Base-by-base conservation (phyloP, 768 basidiomycete genomes). In the Coprinellus aureogranulatus region DNA sequence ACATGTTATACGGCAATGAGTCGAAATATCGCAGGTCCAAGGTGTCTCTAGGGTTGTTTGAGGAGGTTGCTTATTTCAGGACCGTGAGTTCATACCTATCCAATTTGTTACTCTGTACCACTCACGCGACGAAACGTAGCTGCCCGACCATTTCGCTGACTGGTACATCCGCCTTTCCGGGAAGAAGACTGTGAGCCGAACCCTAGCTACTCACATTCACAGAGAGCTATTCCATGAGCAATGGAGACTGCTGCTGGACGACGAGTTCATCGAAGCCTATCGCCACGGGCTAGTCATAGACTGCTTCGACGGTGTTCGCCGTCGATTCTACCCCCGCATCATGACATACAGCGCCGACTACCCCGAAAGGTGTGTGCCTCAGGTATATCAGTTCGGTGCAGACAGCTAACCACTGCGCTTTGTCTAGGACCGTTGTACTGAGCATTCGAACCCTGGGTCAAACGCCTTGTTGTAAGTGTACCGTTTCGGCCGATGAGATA, bases 151-250 rank as follows among this genome's bases (percentile, higher is more conserved):
- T 66, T 70, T 54, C 59, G 16, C 45, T 1, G 64, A 66, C 39
- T 65, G 61, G 59, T 41, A 52, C 6, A 54, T 45, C 1, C 39
- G 58, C 10, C 16, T 5, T 1, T 30, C 25, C 3, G 53, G 58
- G 6, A 46, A 39, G 56, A 41, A 25, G 20, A 18, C 6, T n/a
- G 41, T 44, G 6, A 22, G 18, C 14, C 6, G 8, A 5, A 8
- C 41, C 6, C 20, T 55, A 6, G 16, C 47, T 6, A 54, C 57
- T 3, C 57, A 58, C 23, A 16, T 61, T 18, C 31, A 45, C 42
- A 27, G 60, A 2, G 69, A 73, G 51, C 58, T 72, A 2, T 45
- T 70, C 5, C 72, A 74, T 26, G 63, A 55, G 14, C 54, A 68
- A 18, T 75, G 69, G 25, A 73, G 69, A 62, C 25, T 46, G 8